These are phyloP conservation scores for Colletotrichum somersetense DNA, from an alignment of 2,329 filamentous ascomycete species.

Conservation along the genomic window DNA sequence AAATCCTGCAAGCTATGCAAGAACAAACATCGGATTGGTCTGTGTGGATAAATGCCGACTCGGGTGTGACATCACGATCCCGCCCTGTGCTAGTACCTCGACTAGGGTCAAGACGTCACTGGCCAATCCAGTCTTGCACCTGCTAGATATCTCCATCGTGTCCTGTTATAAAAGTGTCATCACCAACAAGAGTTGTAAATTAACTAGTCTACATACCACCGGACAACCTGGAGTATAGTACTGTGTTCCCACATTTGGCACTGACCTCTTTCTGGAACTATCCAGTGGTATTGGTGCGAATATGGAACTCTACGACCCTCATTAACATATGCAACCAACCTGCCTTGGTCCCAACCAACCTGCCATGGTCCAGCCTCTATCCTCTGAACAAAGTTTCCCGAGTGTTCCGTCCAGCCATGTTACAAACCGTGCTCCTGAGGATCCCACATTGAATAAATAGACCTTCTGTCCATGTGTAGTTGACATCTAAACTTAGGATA, in stretches of 20 bases:
- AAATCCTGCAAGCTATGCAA: conserved; percentile 22
- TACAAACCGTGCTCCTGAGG: background rate
- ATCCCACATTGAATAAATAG: background rate
- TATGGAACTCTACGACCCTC: background rate
- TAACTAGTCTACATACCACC: background rate
- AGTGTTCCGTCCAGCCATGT: background rate
- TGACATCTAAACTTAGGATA: background rate
- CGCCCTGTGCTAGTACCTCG: background rate
- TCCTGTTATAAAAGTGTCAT: conserved; percentile 19
- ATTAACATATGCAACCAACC: background rate
- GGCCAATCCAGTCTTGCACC: conserved; percentile 23
- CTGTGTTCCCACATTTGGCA: background rate
- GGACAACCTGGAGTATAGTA: background rate
- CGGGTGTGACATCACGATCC: conserved; percentile 38
- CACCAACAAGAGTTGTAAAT: background rate
- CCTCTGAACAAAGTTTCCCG: background rate
- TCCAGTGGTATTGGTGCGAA: background rate
- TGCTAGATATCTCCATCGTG: background rate
- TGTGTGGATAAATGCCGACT: conserved; percentile 1
- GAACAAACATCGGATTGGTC: conserved; percentile 20
- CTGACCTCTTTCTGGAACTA: background rate
- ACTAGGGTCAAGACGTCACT: conserved; percentile 11
- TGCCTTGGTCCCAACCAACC: background rate
- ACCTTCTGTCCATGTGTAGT: background rate
- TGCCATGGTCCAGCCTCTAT: background rate